Conservation (phyloP, 345 rosid species). For the Syzygium grande region DNA sequence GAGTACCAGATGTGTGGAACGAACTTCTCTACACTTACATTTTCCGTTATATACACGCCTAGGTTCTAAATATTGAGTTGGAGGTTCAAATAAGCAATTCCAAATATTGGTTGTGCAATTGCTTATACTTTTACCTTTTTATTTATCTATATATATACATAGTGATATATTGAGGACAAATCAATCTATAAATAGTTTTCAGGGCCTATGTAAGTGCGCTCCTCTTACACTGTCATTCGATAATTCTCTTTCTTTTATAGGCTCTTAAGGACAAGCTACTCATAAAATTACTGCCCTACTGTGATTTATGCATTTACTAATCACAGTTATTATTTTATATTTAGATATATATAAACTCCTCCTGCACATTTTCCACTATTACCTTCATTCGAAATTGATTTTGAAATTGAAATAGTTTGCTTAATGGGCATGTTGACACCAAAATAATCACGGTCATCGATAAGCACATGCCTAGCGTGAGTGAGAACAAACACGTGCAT, state of each 20-base stretch:
- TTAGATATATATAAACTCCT: background rate
- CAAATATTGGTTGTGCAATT: background rate
- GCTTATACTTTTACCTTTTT: background rate
- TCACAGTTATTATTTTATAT: background rate
- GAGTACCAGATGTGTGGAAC: conserved; percentile 92
- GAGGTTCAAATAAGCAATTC: background rate
- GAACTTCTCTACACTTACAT: conserved; percentile 63
- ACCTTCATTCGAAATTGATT: background rate
- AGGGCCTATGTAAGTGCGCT: background rate
- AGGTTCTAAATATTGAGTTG: background rate
- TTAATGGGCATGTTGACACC: background rate
- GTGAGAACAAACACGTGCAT: no score
- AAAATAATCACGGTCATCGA: no score
- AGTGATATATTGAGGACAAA: background rate
- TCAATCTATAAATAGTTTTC: background rate
- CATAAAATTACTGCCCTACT: background rate
- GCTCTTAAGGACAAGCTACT: background rate
- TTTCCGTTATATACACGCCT: background rate
- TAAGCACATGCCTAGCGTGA: no score
- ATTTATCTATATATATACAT: background rate
- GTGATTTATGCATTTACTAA: background rate
- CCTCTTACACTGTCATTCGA: background rate
- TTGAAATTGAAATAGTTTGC: background rate
- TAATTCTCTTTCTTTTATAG: background rate
- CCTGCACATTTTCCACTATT: background rate